Percentiles rank a stretch among this genome's conserved stretches.
phyloP scores from a whole-genome alignment of 306 rosid genomes.

The Boehmeria nivea region DNA sequence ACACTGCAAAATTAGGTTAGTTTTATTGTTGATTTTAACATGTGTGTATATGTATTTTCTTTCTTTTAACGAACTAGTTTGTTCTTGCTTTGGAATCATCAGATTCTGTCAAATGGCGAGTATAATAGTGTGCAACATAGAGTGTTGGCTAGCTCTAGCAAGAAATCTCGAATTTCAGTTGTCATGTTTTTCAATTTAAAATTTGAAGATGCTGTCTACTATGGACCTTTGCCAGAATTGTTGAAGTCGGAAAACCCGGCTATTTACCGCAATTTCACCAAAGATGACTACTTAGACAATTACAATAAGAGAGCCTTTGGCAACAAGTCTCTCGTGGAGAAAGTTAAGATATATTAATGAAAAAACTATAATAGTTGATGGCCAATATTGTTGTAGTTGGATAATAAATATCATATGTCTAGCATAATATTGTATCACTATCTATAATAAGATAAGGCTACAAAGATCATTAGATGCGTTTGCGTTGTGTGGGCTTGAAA shows the following conservation, averaged over 20 bases:
- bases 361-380: no score
- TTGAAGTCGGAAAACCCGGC: constrained; percentile 2
- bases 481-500: no score
- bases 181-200: constrained; percentile 23
- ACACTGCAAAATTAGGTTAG: no score
- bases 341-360: constrained; percentile 18
- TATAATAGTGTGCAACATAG: constrained; percentile 26
- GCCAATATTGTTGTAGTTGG: no score
- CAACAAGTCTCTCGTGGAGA: constrained; percentile 24
- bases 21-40: no score
- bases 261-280: constrained; percentile 21
- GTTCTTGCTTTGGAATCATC: background rate
- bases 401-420: no score
- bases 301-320: constrained; percentile 26
- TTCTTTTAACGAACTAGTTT: no score
- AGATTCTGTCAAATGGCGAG: constrained; percentile 32
- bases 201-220: constrained; percentile 12
- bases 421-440: no score
- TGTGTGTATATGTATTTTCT: no score
- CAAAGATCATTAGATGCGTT: no score
- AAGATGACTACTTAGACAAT: constrained; percentile 7
- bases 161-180: constrained; percentile 24
- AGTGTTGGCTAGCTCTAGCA: constrained; percentile 12
- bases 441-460: no score
- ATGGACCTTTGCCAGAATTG: constrained; percentile 34